phyloP scores from a whole-genome alignment of 2,329 filamentous ascomycete species.

The Neobulgaria alba region DNA sequence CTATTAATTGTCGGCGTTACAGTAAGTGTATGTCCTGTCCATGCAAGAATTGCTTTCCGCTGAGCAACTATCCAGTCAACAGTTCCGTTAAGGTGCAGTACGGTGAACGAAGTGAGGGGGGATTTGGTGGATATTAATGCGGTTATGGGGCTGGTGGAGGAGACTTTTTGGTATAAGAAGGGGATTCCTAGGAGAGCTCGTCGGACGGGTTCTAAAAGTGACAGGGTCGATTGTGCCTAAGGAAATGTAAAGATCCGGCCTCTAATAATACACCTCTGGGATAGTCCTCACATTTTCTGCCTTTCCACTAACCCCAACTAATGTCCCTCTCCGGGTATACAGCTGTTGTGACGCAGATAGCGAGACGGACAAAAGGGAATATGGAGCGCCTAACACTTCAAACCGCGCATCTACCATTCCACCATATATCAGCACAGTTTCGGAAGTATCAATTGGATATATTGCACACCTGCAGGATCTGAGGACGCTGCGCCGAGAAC shows the following conservation, averaged over 20 bases:
- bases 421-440: slow-evolving; percentile 3
- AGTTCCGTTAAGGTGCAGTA: slow-evolving; percentile 84
- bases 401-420: slow-evolving; percentile 71
- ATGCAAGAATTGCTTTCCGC: slow-evolving; percentile 81
- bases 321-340: slow-evolving; percentile 83
- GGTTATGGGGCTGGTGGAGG: slow-evolving; percentile 79
- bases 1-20: slow-evolving; percentile 69
- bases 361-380: slow-evolving; percentile 87
- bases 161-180: slow-evolving; percentile 88
- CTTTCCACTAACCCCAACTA: slow-evolving; percentile 85
- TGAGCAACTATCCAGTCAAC: slow-evolving; percentile 94
- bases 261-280: background rate
- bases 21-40: slow-evolving; percentile 82
- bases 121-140: slow-evolving; percentile 85
- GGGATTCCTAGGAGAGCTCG: slow-evolving; percentile 77
- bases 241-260: background rate
- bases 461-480: slow-evolving; percentile 21
- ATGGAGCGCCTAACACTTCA: slow-evolving; percentile 84
- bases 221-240: slow-evolving; percentile 81
- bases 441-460: background rate
- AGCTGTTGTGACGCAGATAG: slow-evolving; percentile 89
- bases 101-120: slow-evolving; percentile 74
- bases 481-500: slow-evolving; percentile 42
- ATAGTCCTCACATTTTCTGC: slow-evolving; percentile 64
- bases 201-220: slow-evolving; percentile 73